Evolutionary conservation across 2,329 filamentous ascomycete species (phyloP).

Genomic region (Ophiobolus disseminans): DNA sequence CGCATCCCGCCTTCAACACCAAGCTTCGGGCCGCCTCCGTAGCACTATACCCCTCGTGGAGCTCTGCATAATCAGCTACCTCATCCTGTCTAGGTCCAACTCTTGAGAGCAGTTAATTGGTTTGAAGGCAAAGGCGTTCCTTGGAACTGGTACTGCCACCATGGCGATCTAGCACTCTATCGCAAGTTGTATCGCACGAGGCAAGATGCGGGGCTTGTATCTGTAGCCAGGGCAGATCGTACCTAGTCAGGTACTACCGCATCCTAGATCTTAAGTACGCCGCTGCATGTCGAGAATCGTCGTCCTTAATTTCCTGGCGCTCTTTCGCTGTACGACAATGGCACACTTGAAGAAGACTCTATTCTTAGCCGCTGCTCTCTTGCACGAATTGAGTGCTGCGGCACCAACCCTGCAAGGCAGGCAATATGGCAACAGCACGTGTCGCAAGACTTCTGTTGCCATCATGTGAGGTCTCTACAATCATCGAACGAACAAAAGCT

Average conservation of each 20-base stretch:
- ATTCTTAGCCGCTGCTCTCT: conserved; percentile 10
- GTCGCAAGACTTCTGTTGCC: conserved; percentile 41
- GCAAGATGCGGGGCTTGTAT: too few species aligned
- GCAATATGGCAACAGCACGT: conserved; percentile 31
- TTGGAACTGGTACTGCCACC: background rate
- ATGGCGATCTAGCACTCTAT: background rate
- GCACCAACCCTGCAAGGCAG: conserved; percentile 20
- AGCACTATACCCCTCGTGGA: background rate
- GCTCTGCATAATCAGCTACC: conserved; percentile 3
- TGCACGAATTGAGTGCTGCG: conserved; percentile 15
- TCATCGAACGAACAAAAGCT: background rate
- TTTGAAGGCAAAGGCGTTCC: background rate
- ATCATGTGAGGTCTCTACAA: conserved; percentile 31
- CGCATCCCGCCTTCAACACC: background rate
- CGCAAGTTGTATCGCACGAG: too few species aligned
- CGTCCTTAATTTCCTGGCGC: too few species aligned
- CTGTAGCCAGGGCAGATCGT: too few species aligned
- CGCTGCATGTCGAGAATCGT: too few species aligned
- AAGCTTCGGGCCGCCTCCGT: background rate
- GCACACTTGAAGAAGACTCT: background rate
- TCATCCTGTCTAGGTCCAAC: background rate
- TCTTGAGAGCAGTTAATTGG: conserved; percentile 2
- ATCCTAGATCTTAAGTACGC: too few species aligned
- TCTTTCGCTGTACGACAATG: too few species aligned
- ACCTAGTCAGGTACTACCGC: too few species aligned